These are phyloP conservation scores for Thelonectria discophora DNA, from an alignment of 2,329 filamentous ascomycete species.

Conservation along the genomic window DNA sequence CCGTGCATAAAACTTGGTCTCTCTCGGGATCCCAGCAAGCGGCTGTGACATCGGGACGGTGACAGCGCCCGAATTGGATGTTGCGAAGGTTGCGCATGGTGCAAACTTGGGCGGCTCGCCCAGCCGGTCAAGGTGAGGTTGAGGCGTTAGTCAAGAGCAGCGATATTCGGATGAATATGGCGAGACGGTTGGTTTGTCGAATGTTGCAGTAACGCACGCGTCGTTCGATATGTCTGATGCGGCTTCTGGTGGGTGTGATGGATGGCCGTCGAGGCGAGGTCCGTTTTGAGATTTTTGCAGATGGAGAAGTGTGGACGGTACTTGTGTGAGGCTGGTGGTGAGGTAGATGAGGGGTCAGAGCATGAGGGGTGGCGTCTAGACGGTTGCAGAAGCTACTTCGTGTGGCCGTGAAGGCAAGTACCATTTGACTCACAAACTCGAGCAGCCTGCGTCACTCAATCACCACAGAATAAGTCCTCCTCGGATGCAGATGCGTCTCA, in stretches of 20 bases:
- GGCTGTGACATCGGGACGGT: slow-evolving; percentile 72
- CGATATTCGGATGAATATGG: slow-evolving; percentile 18
- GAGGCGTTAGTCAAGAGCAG: slow-evolving; percentile 15
- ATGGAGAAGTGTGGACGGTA: slow-evolving; percentile 15
- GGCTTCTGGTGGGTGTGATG: slow-evolving; percentile 36
- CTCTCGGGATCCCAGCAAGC: slow-evolving; percentile 85
- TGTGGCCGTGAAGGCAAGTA: slow-evolving; percentile 30
- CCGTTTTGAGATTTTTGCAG: slow-evolving; percentile 41
- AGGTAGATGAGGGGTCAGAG: slow-evolving; percentile 2
- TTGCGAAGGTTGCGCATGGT: slow-evolving; percentile 89
- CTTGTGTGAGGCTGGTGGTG: slow-evolving; percentile 22
- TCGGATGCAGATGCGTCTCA: neutral
- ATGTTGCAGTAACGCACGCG: slow-evolving; percentile 33
- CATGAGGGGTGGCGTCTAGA: neutral
- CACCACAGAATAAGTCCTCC: neutral
- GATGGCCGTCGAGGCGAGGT: slow-evolving; percentile 32
- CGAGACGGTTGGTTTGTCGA: slow-evolving; percentile 25
- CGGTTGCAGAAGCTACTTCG: slow-evolving; percentile 25
- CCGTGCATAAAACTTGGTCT: slow-evolving; percentile 81
- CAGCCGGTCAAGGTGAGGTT: slow-evolving; percentile 4
- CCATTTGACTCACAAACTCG: slow-evolving; percentile 5
- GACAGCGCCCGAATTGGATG: slow-evolving; percentile 74
- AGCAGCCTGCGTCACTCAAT: neutral
- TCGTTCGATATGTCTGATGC: slow-evolving; percentile 37
- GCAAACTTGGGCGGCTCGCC: slow-evolving; percentile 8